phyloP scores from a whole-genome alignment of 202 grass and related monocot genomes.

The Setaria italica region DNA sequence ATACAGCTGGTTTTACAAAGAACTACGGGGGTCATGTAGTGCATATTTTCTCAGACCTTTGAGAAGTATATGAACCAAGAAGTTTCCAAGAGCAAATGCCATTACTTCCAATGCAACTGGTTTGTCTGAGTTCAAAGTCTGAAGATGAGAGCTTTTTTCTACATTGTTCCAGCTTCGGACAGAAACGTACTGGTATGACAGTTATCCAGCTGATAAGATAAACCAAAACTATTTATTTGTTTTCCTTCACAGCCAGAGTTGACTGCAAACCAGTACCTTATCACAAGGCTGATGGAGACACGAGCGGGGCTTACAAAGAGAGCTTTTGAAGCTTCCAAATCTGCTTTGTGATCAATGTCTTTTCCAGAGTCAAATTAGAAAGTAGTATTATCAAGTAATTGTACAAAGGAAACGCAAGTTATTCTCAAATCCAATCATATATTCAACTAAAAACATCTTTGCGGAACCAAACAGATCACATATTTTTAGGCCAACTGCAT shows the following conservation, averaged over 20 bases:
- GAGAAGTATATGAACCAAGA: constrained; percentile 4
- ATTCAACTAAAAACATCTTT: not conserved
- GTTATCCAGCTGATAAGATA: not conserved
- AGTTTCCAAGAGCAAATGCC: constrained; percentile 24
- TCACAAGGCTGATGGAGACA: constrained; percentile 14
- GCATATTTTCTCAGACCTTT: not conserved
- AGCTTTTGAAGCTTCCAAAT: not conserved
- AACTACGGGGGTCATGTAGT: not conserved
- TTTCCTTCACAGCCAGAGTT: not conserved
- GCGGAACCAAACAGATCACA: not conserved
- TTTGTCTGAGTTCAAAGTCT: constrained; percentile 40
- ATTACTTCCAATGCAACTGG: constrained; percentile 37
- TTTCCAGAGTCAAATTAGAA: not conserved
- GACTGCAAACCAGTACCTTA: not conserved
- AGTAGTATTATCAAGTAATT: not conserved
- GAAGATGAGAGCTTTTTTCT: constrained; percentile 30
- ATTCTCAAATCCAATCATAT: constrained; percentile 1
- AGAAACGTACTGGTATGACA: not conserved
- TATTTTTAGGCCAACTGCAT: not conserved
- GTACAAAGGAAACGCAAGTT: not conserved
- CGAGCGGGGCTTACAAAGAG: constrained; percentile 5
- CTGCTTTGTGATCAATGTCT: not conserved
- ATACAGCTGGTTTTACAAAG: constrained; percentile 35
- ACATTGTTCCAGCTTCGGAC: not conserved
- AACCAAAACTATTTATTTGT: not conserved